Percentiles rank a stretch among this genome's conserved stretches.
These are phyloP conservation scores for Incumbomyces delicatus DNA, from an alignment of 2,329 filamentous ascomycete genomes.

Conservation along the genomic window DNA sequence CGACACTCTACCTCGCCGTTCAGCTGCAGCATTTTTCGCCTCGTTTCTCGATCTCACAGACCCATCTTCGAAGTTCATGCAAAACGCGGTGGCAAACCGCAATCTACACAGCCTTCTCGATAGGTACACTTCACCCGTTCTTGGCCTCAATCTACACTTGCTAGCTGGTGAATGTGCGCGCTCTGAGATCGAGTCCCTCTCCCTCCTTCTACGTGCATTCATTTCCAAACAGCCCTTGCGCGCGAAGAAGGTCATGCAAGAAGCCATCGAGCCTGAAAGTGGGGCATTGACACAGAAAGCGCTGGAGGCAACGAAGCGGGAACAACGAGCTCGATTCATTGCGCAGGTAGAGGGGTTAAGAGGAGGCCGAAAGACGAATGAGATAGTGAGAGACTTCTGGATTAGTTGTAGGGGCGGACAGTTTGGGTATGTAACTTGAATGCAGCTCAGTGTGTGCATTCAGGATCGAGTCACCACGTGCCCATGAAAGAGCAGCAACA, in stretches of 20 bases:
- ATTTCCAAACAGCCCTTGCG: constrained; percentile 33
- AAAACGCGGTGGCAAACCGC: constrained; percentile 8
- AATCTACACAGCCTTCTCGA: constrained; percentile 23
- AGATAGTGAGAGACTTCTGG: constrained; percentile 35
- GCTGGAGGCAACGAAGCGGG: constrained; percentile 21
- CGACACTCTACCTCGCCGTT: constrained; percentile 38
- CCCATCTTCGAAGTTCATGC: constrained; percentile 8
- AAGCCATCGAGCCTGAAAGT: constrained; percentile 26
- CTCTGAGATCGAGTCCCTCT: constrained; percentile 34
- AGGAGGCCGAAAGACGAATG: constrained; percentile 30
- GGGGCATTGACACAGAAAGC: constrained; percentile 16
- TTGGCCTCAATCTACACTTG: constrained; percentile 31
- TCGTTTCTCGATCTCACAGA: constrained; percentile 27
- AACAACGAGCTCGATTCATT: constrained; percentile 33
- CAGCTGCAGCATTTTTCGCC: constrained; percentile 35
- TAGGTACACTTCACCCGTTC: constrained; percentile 29
- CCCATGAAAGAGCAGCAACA: too few species aligned
- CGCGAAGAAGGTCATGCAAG: constrained; percentile 29
- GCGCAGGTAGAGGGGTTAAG: constrained; percentile 30
- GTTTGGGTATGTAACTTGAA: constrained; percentile 20
- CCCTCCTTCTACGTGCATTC: constrained; percentile 31
- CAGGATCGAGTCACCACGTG: too few species aligned
- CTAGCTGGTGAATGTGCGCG: constrained; percentile 35
- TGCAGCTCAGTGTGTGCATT: too few species aligned
- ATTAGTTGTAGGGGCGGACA: constrained; percentile 31